phyloP scores from a whole-genome alignment of 768 basidiomycete species.

The Mycena chlorophos region DNA sequence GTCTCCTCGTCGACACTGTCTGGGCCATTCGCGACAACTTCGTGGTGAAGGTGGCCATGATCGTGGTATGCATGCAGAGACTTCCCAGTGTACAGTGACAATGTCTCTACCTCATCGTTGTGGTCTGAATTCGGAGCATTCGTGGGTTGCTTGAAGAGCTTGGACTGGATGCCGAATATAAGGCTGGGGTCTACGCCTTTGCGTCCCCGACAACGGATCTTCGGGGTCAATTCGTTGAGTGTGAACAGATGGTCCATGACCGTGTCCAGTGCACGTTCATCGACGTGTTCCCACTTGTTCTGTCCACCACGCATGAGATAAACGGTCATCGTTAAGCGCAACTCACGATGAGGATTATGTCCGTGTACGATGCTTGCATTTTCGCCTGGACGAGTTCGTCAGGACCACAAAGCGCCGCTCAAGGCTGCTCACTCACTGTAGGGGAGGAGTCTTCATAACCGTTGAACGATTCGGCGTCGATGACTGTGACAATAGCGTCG shows the following conservation, averaged over 20 bases:
- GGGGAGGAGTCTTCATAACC: constrained; percentile 93
- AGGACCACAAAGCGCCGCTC: not conserved
- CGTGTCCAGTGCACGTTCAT: constrained; percentile 75
- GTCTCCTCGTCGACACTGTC: constrained; percentile 35
- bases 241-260: constrained; percentile 87
- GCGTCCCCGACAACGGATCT: constrained; percentile 66
- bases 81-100: constrained; percentile 57
- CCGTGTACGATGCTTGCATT: constrained; percentile 95
- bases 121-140: constrained; percentile 37
- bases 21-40: constrained; percentile 17
- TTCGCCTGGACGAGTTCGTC: constrained; percentile 51
- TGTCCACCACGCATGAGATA: constrained; percentile 29
- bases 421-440: constrained; percentile 37
- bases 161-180: constrained; percentile 90
- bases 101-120: constrained; percentile 85
- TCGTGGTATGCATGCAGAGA: constrained; percentile 23
- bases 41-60: constrained; percentile 17
- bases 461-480: constrained; percentile 88
- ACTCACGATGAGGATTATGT: constrained; percentile 81
- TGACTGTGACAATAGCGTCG: constrained; percentile 88
- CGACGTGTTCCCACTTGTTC: constrained; percentile 90
- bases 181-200: constrained; percentile 73
- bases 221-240: constrained; percentile 87
- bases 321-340: not conserved
- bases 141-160: constrained; percentile 51